A percentile compares a stretch with the other conserved stretches of the same genome.
phyloP scores from a whole-genome alignment of 306 rosid genomes.

The Corylus avellana region DNA sequence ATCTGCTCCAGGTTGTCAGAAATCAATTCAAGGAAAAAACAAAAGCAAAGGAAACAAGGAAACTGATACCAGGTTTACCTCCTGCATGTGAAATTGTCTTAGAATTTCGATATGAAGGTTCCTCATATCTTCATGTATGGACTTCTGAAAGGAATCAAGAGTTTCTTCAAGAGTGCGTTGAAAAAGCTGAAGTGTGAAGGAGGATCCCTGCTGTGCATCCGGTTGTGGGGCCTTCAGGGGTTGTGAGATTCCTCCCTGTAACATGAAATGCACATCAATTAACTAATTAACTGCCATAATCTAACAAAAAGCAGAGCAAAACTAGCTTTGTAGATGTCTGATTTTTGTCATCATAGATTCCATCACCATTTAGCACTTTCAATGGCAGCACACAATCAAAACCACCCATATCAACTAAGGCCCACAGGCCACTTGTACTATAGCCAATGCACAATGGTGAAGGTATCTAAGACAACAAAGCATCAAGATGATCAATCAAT shows the following conservation, averaged over 20 bases:
- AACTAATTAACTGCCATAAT: conserved; percentile 19
- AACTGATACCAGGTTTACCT: conserved; percentile 53
- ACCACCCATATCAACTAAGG: conserved; percentile 19
- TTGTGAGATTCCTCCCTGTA: conserved; percentile 66
- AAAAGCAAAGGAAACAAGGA: neutral
- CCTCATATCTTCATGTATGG: conserved; percentile 85
- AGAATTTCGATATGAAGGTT: conserved; percentile 94
- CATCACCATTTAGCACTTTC: conserved; percentile 7
- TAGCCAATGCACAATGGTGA: conserved; percentile 13
- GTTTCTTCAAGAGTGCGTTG: conserved; percentile 91
- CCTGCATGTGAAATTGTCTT: conserved; percentile 94
- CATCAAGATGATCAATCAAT: neutral
- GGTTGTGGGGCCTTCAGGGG: conserved; percentile 56
- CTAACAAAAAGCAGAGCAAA: conserved; percentile 14
- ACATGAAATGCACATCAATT: conserved; percentile 27
- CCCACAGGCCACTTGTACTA: neutral
- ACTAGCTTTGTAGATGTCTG: conserved; percentile 9
- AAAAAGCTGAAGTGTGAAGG: conserved; percentile 91
- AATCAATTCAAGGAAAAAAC: conserved; percentile 19
- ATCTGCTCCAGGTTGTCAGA: conserved; percentile 46
- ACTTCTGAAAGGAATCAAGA: conserved; percentile 80
- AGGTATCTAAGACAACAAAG: conserved; percentile 13
- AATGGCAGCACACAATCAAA: neutral
- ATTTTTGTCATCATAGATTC: conserved; percentile 4
- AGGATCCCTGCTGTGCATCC: conserved; percentile 76